phyloP scores from a whole-genome alignment of 2,329 filamentous ascomycete genomes.

The Claviceps sp. region DNA sequence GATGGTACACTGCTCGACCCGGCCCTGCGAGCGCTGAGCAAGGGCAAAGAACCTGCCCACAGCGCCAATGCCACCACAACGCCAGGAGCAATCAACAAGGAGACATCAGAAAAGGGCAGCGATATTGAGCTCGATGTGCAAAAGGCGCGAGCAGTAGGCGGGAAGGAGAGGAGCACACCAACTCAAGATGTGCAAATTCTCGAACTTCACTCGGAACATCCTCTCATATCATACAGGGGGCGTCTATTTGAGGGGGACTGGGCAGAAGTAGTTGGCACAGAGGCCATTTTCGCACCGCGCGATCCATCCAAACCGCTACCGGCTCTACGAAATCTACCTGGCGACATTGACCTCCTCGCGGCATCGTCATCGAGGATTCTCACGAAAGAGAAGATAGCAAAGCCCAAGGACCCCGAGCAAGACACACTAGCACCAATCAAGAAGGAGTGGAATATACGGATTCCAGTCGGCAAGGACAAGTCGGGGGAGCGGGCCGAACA shows the following conservation, averaged over 20 bases:
- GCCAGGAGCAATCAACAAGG: neutral
- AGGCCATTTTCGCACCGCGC: constrained; percentile 55
- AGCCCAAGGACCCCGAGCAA: constrained; percentile 26
- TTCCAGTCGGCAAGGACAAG: constrained; percentile 31
- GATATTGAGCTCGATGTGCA: neutral
- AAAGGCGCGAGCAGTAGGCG: neutral
- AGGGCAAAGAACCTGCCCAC: constrained; percentile 8
- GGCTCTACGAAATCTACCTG: constrained; percentile 30
- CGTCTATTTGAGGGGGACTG: constrained; percentile 69
- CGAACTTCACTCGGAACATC: constrained; percentile 64
- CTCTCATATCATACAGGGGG: constrained; percentile 67
- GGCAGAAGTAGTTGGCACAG: constrained; percentile 73
- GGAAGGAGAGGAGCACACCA: constrained; percentile 1
- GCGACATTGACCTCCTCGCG: constrained; percentile 52
- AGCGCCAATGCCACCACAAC: neutral
- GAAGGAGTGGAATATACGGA: constrained; percentile 28
- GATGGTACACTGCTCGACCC: constrained; percentile 6
- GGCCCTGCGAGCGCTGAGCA: constrained; percentile 3
- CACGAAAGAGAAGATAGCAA: constrained; percentile 40
- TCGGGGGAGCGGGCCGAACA: constrained; percentile 34
- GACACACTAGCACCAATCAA: constrained; percentile 26
- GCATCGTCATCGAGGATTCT: constrained; percentile 51
- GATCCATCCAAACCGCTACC: constrained; percentile 19
- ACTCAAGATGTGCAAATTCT: constrained; percentile 56
- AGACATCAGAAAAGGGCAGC: neutral